Evolutionary conservation across 805 yeast species (phyloP).

Genomic region (Kazachstania psychrophila): DNA sequence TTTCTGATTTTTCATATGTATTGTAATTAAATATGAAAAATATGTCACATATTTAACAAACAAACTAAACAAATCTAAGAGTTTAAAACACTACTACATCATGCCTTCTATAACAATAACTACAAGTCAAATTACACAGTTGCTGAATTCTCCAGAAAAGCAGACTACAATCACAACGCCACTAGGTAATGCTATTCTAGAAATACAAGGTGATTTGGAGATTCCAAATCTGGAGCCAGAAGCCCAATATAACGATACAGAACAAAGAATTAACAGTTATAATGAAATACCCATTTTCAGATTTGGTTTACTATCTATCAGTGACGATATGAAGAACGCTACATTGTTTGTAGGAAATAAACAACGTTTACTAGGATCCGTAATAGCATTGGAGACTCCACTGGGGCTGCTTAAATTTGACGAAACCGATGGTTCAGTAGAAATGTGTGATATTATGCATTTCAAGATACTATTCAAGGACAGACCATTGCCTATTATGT

Average conservation of each 20-base stretch:
- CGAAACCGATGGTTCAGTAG: slow-evolving; percentile 29
- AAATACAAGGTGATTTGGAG: slow-evolving; percentile 66
- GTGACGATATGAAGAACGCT: slow-evolving; percentile 32
- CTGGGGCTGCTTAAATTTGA: slow-evolving; percentile 48
- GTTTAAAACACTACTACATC: neutral
- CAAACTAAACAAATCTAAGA: no score
- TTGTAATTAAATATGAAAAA: no score
- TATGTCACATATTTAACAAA: no score
- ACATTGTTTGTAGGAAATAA: slow-evolving; percentile 58
- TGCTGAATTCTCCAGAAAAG: slow-evolving; percentile 12
- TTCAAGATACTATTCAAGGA: slow-evolving; percentile 53
- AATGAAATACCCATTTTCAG: slow-evolving; percentile 15
- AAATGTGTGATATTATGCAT: slow-evolving; percentile 49
- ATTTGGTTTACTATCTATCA: slow-evolving; percentile 20
- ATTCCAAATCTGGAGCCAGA: slow-evolving; percentile 31
- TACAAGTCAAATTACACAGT: slow-evolving; percentile 14
- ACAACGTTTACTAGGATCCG: slow-evolving; percentile 56
- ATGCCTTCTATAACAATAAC: slow-evolving; percentile 26
- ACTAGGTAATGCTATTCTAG: slow-evolving; percentile 50
- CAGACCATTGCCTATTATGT: slow-evolving; percentile 75
- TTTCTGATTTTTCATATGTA: no score
- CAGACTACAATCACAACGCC: slow-evolving; percentile 32
- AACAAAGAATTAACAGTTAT: slow-evolving; percentile 12
- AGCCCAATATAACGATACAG: slow-evolving; percentile 9
- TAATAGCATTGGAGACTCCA: slow-evolving; percentile 54